Evolutionary conservation across 169 alveolate species (phyloP).

Genomic region (Plasmodium malariae): DNA sequence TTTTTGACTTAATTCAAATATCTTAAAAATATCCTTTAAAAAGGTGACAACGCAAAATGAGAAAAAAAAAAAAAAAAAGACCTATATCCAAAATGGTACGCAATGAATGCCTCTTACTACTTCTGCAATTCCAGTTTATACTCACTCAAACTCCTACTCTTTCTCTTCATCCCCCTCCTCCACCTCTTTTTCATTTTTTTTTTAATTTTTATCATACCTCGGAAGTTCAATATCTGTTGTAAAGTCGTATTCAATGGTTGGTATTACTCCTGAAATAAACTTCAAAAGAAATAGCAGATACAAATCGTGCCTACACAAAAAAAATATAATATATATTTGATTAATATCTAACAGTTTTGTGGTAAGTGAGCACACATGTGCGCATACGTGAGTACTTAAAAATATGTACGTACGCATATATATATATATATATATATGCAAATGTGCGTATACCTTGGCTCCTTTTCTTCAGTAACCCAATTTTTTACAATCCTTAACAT

Average conservation of each 20-base stretch:
- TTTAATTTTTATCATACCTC: conserved; percentile 14
- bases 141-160: not conserved
- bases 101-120: too few relatives aligned
- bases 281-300: conserved; percentile 87
- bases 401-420: too few relatives aligned
- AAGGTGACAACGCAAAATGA: too few relatives aligned
- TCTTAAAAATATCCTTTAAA: too few relatives aligned
- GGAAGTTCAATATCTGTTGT: conserved; percentile 86
- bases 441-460: conserved; percentile 54
- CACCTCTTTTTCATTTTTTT: not conserved
- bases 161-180: not conserved
- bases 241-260: conserved; percentile 91
- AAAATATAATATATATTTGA: conserved; percentile 77
- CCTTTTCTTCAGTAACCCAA: conserved; percentile 56
- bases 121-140: not conserved
- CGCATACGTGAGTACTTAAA: too few relatives aligned
- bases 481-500: conserved; percentile 55
- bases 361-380: too few relatives aligned
- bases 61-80: too few relatives aligned
- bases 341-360: too few relatives aligned
- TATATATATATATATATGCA: too few relatives aligned
- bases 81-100: too few relatives aligned
- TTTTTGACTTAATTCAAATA: too few relatives aligned
- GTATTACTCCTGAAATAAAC: conserved; percentile 89
- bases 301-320: conserved; percentile 79